A percentile compares a stretch with the other conserved stretches of the same genome.
These are phyloP conservation scores for Aspergillus amoenus DNA, from an alignment of 2,329 filamentous ascomycete species.

Conservation along the genomic window DNA sequence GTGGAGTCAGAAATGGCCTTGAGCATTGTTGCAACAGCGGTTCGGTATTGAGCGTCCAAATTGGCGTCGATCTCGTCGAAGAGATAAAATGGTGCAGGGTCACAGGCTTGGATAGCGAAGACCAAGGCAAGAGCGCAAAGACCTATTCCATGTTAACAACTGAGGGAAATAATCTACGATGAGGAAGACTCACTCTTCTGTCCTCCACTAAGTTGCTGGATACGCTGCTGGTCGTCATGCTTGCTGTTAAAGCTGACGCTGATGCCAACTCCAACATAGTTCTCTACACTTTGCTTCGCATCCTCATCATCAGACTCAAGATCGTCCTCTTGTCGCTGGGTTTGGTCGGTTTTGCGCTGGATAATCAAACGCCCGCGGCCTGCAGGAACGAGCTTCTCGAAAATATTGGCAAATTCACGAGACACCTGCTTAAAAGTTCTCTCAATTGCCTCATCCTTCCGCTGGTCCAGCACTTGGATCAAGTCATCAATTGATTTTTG, in stretches of 20 bases:
- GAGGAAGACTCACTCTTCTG: conserved; percentile 75
- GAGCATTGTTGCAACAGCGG: conserved; percentile 87
- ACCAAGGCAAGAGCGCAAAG: conserved; percentile 95
- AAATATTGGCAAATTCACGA: conserved; percentile 86
- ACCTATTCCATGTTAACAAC: conserved; percentile 52
- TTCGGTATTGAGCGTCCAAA: conserved; percentile 95
- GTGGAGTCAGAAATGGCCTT: conserved; percentile 65
- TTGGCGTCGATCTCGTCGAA: conserved; percentile 99
- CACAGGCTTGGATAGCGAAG: conserved; percentile 97
- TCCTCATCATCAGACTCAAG: conserved; percentile 66
- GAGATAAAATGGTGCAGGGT: conserved; percentile 97
- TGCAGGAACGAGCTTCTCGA: conserved; percentile 91
- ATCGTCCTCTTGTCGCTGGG: conserved; percentile 63
- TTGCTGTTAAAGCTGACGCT: conserved; percentile 98
- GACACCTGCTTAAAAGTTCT: conserved; percentile 98
- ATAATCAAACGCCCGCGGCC: conserved; percentile 91
- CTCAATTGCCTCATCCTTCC: conserved; percentile 97
- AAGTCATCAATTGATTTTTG: conserved; percentile 88
- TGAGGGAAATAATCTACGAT: background rate
- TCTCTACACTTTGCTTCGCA: conserved; percentile 69
- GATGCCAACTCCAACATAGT: conserved; percentile 94
- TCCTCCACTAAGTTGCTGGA: conserved; percentile 93
- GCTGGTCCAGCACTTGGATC: conserved; percentile 86
- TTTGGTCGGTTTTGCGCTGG: conserved; percentile 79
- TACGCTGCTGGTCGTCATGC: conserved; percentile 95